phyloP scores from a whole-genome alignment of 2,329 filamentous ascomycete species.

The Pseudocercospora musae region DNA sequence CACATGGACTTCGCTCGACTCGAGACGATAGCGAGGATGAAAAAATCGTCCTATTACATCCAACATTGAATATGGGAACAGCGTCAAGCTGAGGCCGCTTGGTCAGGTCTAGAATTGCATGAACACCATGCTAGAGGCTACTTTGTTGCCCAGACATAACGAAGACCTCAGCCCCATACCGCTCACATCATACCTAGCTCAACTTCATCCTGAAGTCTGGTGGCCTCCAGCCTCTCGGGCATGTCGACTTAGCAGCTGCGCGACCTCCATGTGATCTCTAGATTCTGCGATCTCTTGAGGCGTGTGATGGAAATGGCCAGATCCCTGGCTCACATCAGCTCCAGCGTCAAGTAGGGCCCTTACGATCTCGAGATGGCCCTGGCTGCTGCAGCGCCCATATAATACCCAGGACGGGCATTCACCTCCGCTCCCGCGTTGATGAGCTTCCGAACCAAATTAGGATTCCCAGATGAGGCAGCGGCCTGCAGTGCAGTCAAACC shows the following conservation, averaged over 20 bases:
- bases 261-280: conserved; percentile 9
- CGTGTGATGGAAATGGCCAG: conserved; percentile 15
- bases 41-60: neutral
- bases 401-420: conserved; percentile 18
- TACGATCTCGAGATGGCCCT: conserved; percentile 21
- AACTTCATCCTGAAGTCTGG: neutral
- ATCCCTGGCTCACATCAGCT: conserved; percentile 15
- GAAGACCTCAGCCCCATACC: neutral
- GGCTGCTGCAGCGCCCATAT: conserved; percentile 19
- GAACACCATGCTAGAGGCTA: neutral
- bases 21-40: neutral
- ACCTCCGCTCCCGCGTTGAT: conserved; percentile 22
- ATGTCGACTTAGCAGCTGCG: neutral
- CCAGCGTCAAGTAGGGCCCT: conserved; percentile 16
- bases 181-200: neutral
- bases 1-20: neutral
- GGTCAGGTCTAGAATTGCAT: neutral
- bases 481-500: conserved; percentile 24
- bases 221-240: neutral
- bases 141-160: neutral
- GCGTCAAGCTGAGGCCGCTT: neutral
- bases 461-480: conserved; percentile 16
- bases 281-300: conserved; percentile 10
- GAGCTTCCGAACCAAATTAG: conserved; percentile 10
- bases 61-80: neutral